A percentile compares a stretch with the other conserved stretches of the same genome.
phyloP scores from a whole-genome alignment of 2,329 filamentous ascomycete species.

The Emmonsiellopsis sp. region DNA sequence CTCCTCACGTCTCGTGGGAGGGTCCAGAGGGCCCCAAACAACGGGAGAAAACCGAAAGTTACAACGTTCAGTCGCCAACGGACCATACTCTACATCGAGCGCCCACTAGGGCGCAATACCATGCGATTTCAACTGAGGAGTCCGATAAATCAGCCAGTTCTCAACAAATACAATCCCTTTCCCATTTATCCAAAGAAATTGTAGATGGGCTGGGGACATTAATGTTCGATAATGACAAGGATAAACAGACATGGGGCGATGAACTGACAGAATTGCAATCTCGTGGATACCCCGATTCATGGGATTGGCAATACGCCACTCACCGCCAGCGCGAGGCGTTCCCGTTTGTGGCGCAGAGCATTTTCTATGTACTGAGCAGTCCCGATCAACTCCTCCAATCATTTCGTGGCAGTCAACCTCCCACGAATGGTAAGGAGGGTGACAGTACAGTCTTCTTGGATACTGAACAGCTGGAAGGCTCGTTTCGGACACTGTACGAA shows the following conservation, averaged over 20 bases:
- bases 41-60: slow-evolving; percentile 10
- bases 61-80: slow-evolving; percentile 5
- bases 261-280: slow-evolving; percentile 29
- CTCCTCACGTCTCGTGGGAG: slow-evolving; percentile 31
- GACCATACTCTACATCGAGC: not conserved
- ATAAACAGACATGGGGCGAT: slow-evolving; percentile 29
- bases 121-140: not conserved
- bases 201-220: slow-evolving; percentile 28
- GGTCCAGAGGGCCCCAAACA: slow-evolving; percentile 27
- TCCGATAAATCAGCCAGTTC: not conserved
- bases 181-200: slow-evolving; percentile 28
- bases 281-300: slow-evolving; percentile 27
- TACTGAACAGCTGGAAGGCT: slow-evolving; percentile 22
- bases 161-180: slow-evolving; percentile 7
- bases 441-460: slow-evolving; percentile 6
- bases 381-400: slow-evolving; percentile 32
- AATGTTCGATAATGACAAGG: slow-evolving; percentile 27
- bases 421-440: not conserved
- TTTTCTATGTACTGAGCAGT: slow-evolving; percentile 35
- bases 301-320: slow-evolving; percentile 31
- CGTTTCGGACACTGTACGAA: slow-evolving; percentile 26
- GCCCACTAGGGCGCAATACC: not conserved
- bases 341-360: slow-evolving; percentile 36
- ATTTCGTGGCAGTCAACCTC: slow-evolving; percentile 21
- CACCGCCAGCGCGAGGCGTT: slow-evolving; percentile 27